Evolutionary conservation across 2,329 filamentous ascomycete genomes (phyloP), one percentile per base, ranked within the genome.

Genomic region (Sphaerulina vaccinii): DNA sequence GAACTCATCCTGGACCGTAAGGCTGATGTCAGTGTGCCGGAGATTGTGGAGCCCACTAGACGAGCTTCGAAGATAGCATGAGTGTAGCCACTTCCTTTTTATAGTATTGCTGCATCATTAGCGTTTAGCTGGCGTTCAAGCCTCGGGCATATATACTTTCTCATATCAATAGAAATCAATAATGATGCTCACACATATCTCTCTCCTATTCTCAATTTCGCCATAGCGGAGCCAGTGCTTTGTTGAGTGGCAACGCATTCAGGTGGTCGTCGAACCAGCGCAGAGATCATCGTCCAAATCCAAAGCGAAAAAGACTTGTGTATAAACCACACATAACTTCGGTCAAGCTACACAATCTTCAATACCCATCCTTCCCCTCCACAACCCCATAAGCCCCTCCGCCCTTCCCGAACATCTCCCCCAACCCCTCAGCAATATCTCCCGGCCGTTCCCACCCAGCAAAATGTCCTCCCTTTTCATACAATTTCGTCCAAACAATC

Each of bases 401-500:
- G 5, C 35, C 46, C 29, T 57, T 57, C 5, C 55, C 55, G 16
- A 57, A 57, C 52, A 57, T 57, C 36, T 57, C 55, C 13, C 48
- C 46, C 16, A 57, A 32, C 1, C 55, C 55, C 7, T 55, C 49
- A 7, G 55, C 52, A 13, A 57, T 47, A 37, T 57, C 55, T 1
- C 3, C 27, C 4, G 52, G 52, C 4, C 52, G 40, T 23, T 57
- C 83, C 54, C 75, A 76, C 0, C 82, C 76, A 1, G 79, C 78
- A 58, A 85, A 85, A 61, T 85, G 82, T 0, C 82, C 82, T 0
- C 80, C 80, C 3, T 68, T 67, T 3, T 70, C 63, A 47, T 82
- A 75, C 10, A 67, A 54, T 7, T 67, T 71, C 61, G 83, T 77
- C 44, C 79, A 82, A 0, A 85, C 83, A 0, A 87, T 74, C 0